Conservation (phyloP, 1,139 yeast genomes). For the Hanseniaspora sp. region DNA sequence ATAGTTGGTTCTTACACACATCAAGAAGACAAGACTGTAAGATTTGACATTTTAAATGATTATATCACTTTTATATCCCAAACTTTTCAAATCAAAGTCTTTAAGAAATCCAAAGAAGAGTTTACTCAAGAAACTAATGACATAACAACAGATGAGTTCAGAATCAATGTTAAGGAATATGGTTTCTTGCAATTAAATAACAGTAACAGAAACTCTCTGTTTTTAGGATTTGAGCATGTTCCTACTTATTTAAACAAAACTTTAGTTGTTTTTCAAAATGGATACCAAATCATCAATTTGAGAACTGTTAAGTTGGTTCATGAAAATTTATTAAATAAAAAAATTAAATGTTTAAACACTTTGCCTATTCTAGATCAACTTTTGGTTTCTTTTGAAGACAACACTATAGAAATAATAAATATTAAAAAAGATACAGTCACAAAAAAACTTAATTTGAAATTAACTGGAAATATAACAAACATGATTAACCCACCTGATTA, state of each 20-base stretch:
- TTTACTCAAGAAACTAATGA: neutral
- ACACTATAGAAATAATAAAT: constrained; percentile 49
- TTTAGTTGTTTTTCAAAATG: constrained; percentile 59
- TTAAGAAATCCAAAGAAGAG: constrained; percentile 9
- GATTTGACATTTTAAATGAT: constrained; percentile 7
- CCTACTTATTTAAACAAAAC: constrained; percentile 89
- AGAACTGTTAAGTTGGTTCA: constrained; percentile 53
- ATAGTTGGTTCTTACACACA: neutral
- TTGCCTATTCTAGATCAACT: constrained; percentile 76
- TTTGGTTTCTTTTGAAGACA: constrained; percentile 61
- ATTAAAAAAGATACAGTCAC: constrained; percentile 45
- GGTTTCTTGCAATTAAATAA: constrained; percentile 9
- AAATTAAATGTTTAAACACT: constrained; percentile 43
- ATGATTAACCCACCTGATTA: constrained; percentile 10
- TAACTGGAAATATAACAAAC: constrained; percentile 27
- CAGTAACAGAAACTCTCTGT: neutral
- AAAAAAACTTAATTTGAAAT: constrained; percentile 60
- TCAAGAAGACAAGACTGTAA: neutral
- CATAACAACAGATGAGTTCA: constrained; percentile 6
- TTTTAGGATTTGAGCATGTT: constrained; percentile 41
- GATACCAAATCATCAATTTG: constrained; percentile 54
- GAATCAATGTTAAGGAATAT: neutral
- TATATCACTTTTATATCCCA: constrained; percentile 7
- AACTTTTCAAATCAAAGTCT: neutral
- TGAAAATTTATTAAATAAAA: constrained; percentile 39